Conservation (phyloP, 2,329 filamentous ascomycete genomes). For the Ophiostoma sp. region DNA sequence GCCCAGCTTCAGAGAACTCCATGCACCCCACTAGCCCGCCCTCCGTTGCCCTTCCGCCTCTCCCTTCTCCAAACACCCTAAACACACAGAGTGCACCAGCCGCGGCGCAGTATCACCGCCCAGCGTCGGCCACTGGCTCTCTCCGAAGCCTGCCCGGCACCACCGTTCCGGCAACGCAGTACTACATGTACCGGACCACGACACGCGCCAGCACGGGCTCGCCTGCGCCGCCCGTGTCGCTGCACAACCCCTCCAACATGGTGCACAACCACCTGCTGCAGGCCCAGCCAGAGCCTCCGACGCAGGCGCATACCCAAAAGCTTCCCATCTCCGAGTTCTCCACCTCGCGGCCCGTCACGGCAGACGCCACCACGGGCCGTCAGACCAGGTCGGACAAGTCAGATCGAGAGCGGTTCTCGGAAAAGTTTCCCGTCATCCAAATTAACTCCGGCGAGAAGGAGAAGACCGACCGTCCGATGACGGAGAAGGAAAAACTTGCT, state of each 20-base stretch:
- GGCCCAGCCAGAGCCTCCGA: background rate
- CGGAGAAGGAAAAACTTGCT: background rate
- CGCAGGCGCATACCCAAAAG: background rate
- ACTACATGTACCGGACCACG: conserved; percentile 16
- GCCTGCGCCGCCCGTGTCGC: conserved; percentile 21
- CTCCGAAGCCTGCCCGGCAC: background rate
- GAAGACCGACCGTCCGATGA: background rate
- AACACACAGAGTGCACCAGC: no score
- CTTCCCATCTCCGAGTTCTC: conserved; percentile 16
- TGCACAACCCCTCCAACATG: conserved; percentile 14
- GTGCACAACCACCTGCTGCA: background rate
- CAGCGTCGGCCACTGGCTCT: conserved; percentile 10
- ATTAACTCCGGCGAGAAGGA: background rate
- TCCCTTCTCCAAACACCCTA: background rate
- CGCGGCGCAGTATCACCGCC: background rate
- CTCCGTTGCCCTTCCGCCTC: no score
- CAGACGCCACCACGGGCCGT: conserved; percentile 4
- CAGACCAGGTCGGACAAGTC: background rate
- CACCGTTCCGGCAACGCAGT: background rate
- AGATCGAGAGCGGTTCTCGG: background rate
- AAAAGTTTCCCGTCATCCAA: background rate
- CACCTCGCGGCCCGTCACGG: conserved; percentile 6
- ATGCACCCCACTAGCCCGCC: background rate
- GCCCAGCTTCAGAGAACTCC: conserved; percentile 13
- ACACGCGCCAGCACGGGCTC: conserved; percentile 16